Conservation (phyloP, 2,329 filamentous ascomycete species). For the Aspergillus unguis region DNA sequence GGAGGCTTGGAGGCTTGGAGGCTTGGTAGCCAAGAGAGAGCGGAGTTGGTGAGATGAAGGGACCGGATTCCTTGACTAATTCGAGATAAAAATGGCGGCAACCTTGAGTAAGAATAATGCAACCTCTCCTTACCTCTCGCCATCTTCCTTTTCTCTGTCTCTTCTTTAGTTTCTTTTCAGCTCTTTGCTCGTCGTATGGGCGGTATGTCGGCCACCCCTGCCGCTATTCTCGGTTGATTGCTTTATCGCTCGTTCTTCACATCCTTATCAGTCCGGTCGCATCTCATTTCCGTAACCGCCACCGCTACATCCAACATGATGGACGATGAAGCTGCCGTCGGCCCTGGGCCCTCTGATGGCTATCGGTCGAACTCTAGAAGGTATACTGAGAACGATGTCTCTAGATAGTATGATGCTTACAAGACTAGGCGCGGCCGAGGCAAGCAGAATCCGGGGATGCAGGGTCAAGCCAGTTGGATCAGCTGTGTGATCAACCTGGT, state of each 20-base stretch:
- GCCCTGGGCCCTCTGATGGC: slow-evolving; percentile 23
- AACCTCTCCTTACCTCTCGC: neutral
- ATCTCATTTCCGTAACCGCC: slow-evolving; percentile 2
- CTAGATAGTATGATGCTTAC: slow-evolving; percentile 8
- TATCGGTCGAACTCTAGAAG: slow-evolving; percentile 28
- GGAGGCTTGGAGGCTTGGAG: too few relatives aligned
- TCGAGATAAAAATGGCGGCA: neutral
- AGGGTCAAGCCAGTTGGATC: slow-evolving; percentile 77
- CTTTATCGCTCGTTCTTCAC: slow-evolving; percentile 16
- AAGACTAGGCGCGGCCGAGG: slow-evolving; percentile 45
- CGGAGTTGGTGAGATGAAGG: neutral
- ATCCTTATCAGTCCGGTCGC: slow-evolving; percentile 20
- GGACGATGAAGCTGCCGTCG: slow-evolving; percentile 33
- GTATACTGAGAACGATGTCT: slow-evolving; percentile 19
- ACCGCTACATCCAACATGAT: slow-evolving; percentile 19
- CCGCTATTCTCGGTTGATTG: slow-evolving; percentile 12
- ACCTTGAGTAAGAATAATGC: neutral
- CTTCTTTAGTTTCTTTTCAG: slow-evolving; percentile 1
- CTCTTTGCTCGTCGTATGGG: slow-evolving; percentile 22
- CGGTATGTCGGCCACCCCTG: slow-evolving; percentile 23
- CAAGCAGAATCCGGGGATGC: slow-evolving; percentile 65
- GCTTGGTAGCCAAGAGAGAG: neutral
- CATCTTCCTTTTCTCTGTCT: neutral
- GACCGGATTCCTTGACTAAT: neutral
- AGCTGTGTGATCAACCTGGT: slow-evolving; percentile 94